Evolutionary conservation across 164 flowering plant species (phyloP).

Genomic region (Piper betle): DNA sequence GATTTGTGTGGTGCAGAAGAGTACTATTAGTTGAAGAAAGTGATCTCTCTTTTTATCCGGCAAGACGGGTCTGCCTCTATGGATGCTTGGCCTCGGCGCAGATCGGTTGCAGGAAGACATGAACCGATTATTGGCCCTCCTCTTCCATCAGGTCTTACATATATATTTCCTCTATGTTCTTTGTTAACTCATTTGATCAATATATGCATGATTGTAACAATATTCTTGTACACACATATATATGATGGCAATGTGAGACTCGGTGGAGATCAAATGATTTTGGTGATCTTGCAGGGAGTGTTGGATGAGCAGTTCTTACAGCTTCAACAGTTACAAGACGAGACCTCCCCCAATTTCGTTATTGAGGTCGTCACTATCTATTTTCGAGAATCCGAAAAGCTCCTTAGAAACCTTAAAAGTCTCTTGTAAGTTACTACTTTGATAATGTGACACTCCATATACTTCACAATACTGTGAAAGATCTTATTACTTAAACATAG

Average conservation of each 20-base stretch:
- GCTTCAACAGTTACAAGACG: conserved; percentile 91
- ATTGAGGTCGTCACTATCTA: conserved; percentile 69
- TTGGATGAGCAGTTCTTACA: conserved; percentile 94
- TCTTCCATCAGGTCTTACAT: conserved; percentile 73
- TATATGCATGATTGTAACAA: too few relatives aligned
- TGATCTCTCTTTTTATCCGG: conserved; percentile 3
- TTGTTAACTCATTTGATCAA: too few relatives aligned
- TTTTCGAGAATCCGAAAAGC: conserved; percentile 89
- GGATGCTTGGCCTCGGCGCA: conserved; percentile 83
- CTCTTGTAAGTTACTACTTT: conserved; percentile 26
- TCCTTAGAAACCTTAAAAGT: conserved; percentile 44
- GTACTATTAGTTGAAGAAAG: not conserved
- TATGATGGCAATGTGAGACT: too few relatives aligned
- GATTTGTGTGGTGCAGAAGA: not conserved
- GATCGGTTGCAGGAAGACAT: conserved; percentile 70
- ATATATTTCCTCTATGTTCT: too few relatives aligned
- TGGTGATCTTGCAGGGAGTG: conserved; percentile 42
- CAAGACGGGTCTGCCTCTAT: conserved; percentile 97
- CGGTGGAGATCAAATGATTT: too few relatives aligned
- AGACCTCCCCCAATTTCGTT: conserved; percentile 79
- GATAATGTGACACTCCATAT: too few relatives aligned
- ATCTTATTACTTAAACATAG: too few relatives aligned
- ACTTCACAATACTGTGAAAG: too few relatives aligned
- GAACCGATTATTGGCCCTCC: conserved; percentile 74
- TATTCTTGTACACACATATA: too few relatives aligned